Conservation (phyloP, 2,329 filamentous ascomycete species). For the Pseudogymnoascus sp. region DNA sequence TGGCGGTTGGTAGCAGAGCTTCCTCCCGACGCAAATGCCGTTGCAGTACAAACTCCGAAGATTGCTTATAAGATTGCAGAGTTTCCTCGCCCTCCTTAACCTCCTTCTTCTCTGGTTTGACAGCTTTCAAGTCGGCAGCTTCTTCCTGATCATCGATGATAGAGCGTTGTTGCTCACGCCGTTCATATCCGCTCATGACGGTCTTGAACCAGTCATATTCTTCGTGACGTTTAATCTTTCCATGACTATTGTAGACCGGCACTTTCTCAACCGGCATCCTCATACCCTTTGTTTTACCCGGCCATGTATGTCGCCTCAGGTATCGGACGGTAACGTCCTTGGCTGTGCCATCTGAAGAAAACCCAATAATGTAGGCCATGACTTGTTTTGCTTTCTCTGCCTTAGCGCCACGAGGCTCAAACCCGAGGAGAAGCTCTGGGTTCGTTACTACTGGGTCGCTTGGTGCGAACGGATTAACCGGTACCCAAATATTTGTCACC, state of each 20-base stretch:
- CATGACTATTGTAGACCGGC: conserved; percentile 66
- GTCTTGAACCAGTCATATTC: conserved; percentile 83
- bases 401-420: conserved; percentile 75
- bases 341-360: conserved; percentile 73
- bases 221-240: conserved; percentile 68
- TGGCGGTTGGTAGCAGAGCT: conserved; percentile 61
- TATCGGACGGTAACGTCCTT: conserved; percentile 95
- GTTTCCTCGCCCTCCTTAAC: conserved; percentile 70
- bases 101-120: conserved; percentile 63
- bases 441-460: conserved; percentile 61
- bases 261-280: conserved; percentile 73
- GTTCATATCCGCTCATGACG: conserved; percentile 64
- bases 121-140: conserved; percentile 62
- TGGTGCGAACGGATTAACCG: conserved; percentile 66
- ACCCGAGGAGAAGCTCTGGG: conserved; percentile 59
- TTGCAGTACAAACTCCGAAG: conserved; percentile 74
- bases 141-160: conserved; percentile 75
- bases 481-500: conserved; percentile 66
- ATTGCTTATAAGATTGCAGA: conserved; percentile 79
- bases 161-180: conserved; percentile 45
- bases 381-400: conserved; percentile 83
- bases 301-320: conserved; percentile 69
- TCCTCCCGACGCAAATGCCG: conserved; percentile 88
- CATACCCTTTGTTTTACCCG: conserved; percentile 81
- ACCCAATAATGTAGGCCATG: conserved; percentile 80